phyloP scores from a whole-genome alignment of 371 early-diverging fungal species.

The Syncephalis fuscata region DNA sequence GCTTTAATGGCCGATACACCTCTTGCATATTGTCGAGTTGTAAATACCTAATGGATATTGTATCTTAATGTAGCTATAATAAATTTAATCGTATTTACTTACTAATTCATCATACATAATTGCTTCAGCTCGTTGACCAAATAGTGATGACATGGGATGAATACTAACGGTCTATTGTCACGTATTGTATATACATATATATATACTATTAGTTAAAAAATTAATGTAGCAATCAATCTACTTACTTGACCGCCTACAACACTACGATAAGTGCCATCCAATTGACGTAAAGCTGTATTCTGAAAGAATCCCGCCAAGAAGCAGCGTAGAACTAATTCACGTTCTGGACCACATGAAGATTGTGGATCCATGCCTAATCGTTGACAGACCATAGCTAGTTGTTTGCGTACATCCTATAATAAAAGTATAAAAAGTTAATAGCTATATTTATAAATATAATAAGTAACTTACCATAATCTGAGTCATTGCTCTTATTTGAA shows the following conservation, averaged over 20 bases:
- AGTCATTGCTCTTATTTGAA: constrained; percentile 66
- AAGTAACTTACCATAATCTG: constrained; percentile 46
- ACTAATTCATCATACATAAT: constrained; percentile 89
- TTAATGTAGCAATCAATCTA: too few relatives aligned
- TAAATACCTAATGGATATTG: constrained; percentile 37
- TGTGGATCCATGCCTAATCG: constrained; percentile 43
- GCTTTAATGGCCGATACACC: constrained; percentile 69
- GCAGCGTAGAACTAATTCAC: constrained; percentile 60
- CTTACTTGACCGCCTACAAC: constrained; percentile 40
- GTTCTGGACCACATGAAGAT: constrained; percentile 44
- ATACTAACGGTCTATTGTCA: constrained; percentile 50
- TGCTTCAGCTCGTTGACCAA: constrained; percentile 54
- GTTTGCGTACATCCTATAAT: constrained; percentile 66
- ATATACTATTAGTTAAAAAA: too few relatives aligned
- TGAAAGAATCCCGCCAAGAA: constrained; percentile 81
- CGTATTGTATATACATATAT: background rate
- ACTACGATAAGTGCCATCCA: constrained; percentile 75
- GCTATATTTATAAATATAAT: background rate
- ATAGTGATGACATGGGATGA: constrained; percentile 79
- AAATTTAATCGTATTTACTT: constrained; percentile 2
- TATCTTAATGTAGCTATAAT: background rate
- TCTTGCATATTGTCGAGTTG: constrained; percentile 74
- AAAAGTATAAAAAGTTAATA: background rate
- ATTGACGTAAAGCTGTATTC: constrained; percentile 75
- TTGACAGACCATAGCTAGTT: constrained; percentile 58